These are phyloP conservation scores for Pseudoscleropodium purum DNA, from an alignment of 225 moss, liverwort and hornwort species.

Conservation along the genomic window DNA sequence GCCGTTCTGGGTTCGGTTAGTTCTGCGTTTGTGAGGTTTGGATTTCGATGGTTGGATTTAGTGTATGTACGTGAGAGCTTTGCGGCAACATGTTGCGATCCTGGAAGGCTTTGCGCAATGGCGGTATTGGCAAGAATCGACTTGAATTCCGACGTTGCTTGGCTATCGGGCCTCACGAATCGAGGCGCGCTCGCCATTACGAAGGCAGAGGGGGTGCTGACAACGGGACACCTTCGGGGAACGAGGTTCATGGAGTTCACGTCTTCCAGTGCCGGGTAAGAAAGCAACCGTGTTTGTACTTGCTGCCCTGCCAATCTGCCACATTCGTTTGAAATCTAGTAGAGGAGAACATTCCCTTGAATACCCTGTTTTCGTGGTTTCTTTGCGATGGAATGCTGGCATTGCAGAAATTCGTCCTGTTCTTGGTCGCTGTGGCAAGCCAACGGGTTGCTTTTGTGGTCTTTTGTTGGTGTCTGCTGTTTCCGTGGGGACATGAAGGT, in stretches of 20 bases:
- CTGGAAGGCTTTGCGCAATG: conserved; percentile 5
- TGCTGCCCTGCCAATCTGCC: neutral
- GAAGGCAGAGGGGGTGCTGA: conserved; percentile 28
- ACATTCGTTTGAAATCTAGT: neutral
- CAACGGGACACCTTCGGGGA: neutral
- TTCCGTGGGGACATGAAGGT: neutral
- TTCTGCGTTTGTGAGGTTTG: neutral
- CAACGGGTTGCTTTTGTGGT: neutral
- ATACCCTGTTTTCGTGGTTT: neutral
- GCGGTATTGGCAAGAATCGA: neutral
- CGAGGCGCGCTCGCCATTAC: conserved; percentile 16
- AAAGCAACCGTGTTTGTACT: neutral
- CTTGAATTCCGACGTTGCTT: conserved; percentile 6
- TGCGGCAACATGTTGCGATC: conserved; percentile 19
- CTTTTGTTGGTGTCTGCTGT: neutral
- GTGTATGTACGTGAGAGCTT: neutral
- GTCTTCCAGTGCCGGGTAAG: conserved; percentile 78
- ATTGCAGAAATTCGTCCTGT: neutral
- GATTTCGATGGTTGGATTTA: neutral
- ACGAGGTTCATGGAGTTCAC: conserved; percentile 66
- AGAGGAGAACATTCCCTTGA: neutral
- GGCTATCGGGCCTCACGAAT: conserved; percentile 20
- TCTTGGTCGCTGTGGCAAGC: neutral
- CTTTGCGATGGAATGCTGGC: neutral
- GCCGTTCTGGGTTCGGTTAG: neutral